These are phyloP conservation scores for Stentor coeruleus DNA, from an alignment of 73 alveolate species.

Conservation along the genomic window DNA sequence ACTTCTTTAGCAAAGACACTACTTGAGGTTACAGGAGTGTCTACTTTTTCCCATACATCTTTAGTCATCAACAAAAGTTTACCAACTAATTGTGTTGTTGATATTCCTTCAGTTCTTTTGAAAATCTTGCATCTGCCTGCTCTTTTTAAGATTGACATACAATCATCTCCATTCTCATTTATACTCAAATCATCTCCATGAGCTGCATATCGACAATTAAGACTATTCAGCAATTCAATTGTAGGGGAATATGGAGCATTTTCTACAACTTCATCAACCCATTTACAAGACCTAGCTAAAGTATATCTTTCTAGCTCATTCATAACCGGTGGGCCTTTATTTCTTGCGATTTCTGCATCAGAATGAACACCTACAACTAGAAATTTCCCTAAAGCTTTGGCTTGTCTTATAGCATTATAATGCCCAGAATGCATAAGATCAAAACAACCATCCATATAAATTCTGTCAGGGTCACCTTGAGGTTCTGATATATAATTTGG, in stretches of 20 bases:
- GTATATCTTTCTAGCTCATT: slow-evolving; percentile 82
- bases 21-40: slow-evolving; percentile 1
- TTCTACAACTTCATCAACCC: slow-evolving; percentile 85
- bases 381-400: not conserved
- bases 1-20: slow-evolving; percentile 16
- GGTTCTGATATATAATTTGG: too few relatives aligned
- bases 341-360: slow-evolving; percentile 82
- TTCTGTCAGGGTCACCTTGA: too few relatives aligned
- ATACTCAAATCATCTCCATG: slow-evolving; percentile 91
- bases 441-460: slow-evolving; percentile 96
- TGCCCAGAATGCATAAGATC: slow-evolving; percentile 99
- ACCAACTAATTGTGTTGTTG: slow-evolving; percentile 82
- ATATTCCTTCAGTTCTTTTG: slow-evolving; percentile 92
- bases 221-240: slow-evolving; percentile 46
- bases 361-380: slow-evolving; percentile 91
- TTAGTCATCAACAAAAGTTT: slow-evolving; percentile 62
- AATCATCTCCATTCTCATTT: slow-evolving; percentile 70
- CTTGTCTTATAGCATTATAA: slow-evolving; percentile 90
- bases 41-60: slow-evolving; percentile 16
- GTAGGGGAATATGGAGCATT: slow-evolving; percentile 56
- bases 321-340: slow-evolving; percentile 93
- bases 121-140: slow-evolving; percentile 83
- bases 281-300: slow-evolving; percentile 75
- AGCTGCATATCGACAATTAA: slow-evolving; percentile 73
- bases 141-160: too few relatives aligned